Base-by-base conservation (phyloP, 371 early-diverging fungal genomes). In the Mortierella sp. region DNA sequence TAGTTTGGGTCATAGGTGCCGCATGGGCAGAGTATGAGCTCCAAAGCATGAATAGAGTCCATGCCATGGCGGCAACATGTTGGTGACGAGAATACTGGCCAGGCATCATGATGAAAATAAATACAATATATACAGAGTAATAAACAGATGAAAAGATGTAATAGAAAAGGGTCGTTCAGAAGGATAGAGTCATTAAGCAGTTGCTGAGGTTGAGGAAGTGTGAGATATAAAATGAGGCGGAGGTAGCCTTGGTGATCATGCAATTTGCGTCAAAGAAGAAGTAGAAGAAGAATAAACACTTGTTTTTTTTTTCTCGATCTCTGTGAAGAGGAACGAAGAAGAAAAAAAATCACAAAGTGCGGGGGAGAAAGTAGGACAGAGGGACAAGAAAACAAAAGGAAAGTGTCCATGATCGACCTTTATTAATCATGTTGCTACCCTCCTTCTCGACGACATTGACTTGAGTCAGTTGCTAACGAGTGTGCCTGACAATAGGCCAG, bases 1-100 rank as follows among this genome's bases (percentile, higher is more conserved):
- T 26, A 3, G 61, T 24, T 51, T 71, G 67, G 2, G 71, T 63
- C 12, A 76, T n/a, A 11, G 77, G 77, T 0, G 64, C 72, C 1
- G 63, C 77, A n/a, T 18, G 6, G n/a, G 30, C 43, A 20, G 35
- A 18, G 12, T 70, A 68, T 47, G 49, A 24, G 49, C 26, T 76
- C 57, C 58, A 76, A 16, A 76, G 45, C 8, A 52, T 5, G 37
- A 22, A 43, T 43, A 71, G 4, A 26, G 67, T 30, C 66, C 77
- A 76, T 40, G 51, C 55, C 32, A 51, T 40, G 6, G 57, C 30
- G 10, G 49, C n/a, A 45, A 58, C 9, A 16, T 4, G 24, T 14
- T 30, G 45, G 32, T 26, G 28, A 18, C 28, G 11, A 26, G 20
- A 30, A 12, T 24, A 32, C 16, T 26, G 28, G 32, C 14, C 3